Conservation (phyloP, 805 yeast genomes). For the Debaryomyces tyrocola region DNA sequence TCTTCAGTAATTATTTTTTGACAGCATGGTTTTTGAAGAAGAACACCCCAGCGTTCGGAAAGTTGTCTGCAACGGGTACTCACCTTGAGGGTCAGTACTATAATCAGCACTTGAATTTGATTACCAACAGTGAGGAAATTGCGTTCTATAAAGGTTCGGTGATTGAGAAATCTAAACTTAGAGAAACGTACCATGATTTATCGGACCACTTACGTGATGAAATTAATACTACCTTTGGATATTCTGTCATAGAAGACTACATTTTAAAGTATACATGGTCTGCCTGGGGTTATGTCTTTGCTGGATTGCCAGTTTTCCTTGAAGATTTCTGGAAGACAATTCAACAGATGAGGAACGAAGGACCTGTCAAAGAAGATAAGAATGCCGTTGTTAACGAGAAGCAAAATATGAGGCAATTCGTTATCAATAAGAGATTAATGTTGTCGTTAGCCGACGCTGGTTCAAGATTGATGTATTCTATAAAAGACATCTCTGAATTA, state of each 20-base stretch:
- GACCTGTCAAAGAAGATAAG: background rate
- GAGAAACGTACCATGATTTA: slow-evolving; percentile 56
- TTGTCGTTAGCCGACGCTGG: slow-evolving; percentile 94
- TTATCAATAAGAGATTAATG: slow-evolving; percentile 88
- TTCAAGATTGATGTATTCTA: slow-evolving; percentile 88
- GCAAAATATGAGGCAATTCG: slow-evolving; percentile 79
- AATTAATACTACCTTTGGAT: slow-evolving; percentile 60
- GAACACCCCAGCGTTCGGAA: slow-evolving; percentile 84
- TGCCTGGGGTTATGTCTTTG: slow-evolving; percentile 88
- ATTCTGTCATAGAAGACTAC: slow-evolving; percentile 79
- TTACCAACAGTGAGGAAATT: slow-evolving; percentile 88
- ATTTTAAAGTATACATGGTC: slow-evolving; percentile 92
- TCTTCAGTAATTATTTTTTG: slow-evolving; percentile 73
- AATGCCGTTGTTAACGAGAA: slow-evolving; percentile 40
- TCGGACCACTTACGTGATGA: slow-evolving; percentile 53
- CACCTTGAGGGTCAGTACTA: slow-evolving; percentile 86
- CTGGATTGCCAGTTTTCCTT: slow-evolving; percentile 83
- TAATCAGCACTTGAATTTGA: slow-evolving; percentile 80
- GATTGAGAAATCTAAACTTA: slow-evolving; percentile 70
- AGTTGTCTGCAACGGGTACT: slow-evolving; percentile 68
- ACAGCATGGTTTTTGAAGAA: slow-evolving; percentile 75
- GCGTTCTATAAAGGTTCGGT: slow-evolving; percentile 89
- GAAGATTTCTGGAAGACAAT: slow-evolving; percentile 40
- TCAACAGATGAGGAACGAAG: slow-evolving; percentile 17
- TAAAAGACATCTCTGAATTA: slow-evolving; percentile 85